Evolutionary conservation across 202 grass and related monocot genomes (phyloP).

Genomic region (Carex arenaria): DNA sequence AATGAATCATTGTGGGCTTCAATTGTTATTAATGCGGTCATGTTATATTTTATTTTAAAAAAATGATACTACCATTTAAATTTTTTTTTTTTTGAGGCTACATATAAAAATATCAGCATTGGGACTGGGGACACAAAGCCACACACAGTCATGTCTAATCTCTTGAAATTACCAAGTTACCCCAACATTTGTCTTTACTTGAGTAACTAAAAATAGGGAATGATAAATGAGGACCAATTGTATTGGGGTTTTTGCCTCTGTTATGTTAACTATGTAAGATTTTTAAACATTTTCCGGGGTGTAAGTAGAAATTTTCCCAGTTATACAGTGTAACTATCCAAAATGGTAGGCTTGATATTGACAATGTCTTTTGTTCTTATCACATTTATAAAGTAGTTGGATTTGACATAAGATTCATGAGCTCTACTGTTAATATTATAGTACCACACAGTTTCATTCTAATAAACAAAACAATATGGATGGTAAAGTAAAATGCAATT

Average conservation of each 20-base stretch:
- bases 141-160: too few species aligned
- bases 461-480: background rate
- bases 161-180: background rate
- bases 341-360: background rate
- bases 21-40: too few species aligned
- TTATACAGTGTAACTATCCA: too few species aligned
- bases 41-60: too few species aligned
- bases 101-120: too few species aligned
- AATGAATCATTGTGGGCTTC: too few species aligned
- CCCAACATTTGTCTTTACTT: background rate
- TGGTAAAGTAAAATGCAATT: background rate
- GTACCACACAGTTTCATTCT: background rate
- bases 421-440: background rate
- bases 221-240: background rate
- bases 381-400: background rate
- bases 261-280: background rate
- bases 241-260: background rate
- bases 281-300: background rate
- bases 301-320: too few species aligned
- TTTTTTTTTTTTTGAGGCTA: too few species aligned
- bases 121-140: too few species aligned
- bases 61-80: too few species aligned
- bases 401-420: background rate
- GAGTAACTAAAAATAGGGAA: background rate
- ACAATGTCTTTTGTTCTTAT: background rate